Conservation (phyloP, 2,329 filamentous ascomycete species). For the Zopfia rhizophila region DNA sequence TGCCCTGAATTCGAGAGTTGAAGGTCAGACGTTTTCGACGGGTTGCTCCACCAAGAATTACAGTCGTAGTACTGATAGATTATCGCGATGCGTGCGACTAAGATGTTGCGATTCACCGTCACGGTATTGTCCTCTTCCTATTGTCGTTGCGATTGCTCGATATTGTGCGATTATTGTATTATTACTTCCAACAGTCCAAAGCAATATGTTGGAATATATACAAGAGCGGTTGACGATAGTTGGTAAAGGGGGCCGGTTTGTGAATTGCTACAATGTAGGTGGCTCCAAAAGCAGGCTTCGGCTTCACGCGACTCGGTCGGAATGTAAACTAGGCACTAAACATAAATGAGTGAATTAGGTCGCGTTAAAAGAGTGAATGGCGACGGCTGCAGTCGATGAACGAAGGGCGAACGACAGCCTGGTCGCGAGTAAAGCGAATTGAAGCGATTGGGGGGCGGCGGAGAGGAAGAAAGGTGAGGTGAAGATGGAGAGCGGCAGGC, state of each 20-base stretch:
- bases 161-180: conserved; percentile 35
- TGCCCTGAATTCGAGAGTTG: no score
- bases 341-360: conserved; percentile 45
- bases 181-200: conserved; percentile 28
- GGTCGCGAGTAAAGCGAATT: conserved; percentile 42
- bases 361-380: conserved; percentile 45
- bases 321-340: conserved; percentile 45
- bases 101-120: no score
- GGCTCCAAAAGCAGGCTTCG: conserved; percentile 18
- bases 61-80: no score
- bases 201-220: conserved; percentile 36
- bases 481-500: conserved; percentile 27
- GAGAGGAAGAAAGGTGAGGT: conserved; percentile 28
- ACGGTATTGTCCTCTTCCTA: conserved; percentile 21
- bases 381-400: conserved; percentile 49
- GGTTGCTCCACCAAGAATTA: no score
- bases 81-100: background rate
- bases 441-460: conserved; percentile 18
- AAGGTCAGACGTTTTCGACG: no score
- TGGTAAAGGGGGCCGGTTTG: conserved; percentile 10
- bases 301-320: conserved; percentile 30
- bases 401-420: conserved; percentile 53
- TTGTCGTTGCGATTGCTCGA: conserved; percentile 12
- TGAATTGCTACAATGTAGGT: conserved; percentile 35
- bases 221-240: conserved; percentile 20